Evolutionary conservation across 176 grass and related monocot species (phyloP).

Genomic region (Rhipidocladum racemiflorum): DNA sequence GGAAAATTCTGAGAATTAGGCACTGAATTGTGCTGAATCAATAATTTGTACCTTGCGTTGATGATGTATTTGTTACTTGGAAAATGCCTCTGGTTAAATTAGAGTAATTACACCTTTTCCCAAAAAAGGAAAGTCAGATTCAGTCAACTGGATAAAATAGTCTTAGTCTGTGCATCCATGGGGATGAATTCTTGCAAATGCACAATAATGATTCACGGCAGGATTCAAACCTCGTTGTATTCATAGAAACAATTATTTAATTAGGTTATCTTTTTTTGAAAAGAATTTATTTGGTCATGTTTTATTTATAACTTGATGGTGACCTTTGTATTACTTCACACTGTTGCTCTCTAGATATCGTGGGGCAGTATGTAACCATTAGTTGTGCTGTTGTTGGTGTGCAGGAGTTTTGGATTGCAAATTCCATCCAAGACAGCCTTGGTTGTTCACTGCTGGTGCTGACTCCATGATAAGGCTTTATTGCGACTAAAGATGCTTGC

Average conservation of each 20-base stretch:
- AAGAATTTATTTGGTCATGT: not conserved
- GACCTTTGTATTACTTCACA: not conserved
- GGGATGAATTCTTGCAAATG: not conserved
- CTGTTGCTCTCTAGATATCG: not conserved
- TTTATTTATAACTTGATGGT: not conserved
- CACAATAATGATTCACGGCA: not conserved
- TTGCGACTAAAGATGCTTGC: constrained; percentile 49
- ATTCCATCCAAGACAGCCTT: constrained; percentile 86
- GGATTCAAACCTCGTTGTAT: not conserved
- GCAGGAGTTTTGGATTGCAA: constrained; percentile 89
- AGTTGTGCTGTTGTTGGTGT: not conserved
- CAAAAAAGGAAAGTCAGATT: not conserved
- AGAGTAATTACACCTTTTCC: not conserved
- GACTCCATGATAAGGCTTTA: constrained; percentile 79
- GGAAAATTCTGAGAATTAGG: not conserved
- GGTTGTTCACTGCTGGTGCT: constrained; percentile 89
- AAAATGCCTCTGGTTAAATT: not conserved
- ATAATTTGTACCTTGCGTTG: not conserved
- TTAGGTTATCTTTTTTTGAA: not conserved
- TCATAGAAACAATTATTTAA: not conserved
- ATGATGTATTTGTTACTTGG: too few species aligned
- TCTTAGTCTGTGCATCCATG: not conserved
- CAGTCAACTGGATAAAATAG: not conserved
- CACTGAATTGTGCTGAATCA: not conserved
- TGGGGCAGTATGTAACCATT: not conserved